These are phyloP conservation scores for Coemansia sp. DNA, from an alignment of 192 early-diverging fungal species.

Conservation along the genomic window DNA sequence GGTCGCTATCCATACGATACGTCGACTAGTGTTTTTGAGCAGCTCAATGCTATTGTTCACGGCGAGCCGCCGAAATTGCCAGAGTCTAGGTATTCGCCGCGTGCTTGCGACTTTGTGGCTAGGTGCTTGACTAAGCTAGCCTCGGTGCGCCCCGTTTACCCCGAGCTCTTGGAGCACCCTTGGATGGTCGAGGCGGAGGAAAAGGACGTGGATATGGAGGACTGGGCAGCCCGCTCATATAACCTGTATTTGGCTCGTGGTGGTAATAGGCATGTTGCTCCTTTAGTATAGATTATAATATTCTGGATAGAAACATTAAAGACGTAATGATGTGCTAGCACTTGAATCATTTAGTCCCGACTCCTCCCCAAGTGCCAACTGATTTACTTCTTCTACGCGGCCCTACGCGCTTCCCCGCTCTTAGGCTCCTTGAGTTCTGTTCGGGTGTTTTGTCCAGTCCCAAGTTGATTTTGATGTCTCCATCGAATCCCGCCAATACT, in stretches of 20 bases:
- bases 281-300: constrained; percentile 4
- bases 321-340: neutral
- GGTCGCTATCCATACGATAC: constrained; percentile 79
- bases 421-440: neutral
- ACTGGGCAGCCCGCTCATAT: constrained; percentile 70
- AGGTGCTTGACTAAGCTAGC: constrained; percentile 74
- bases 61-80: constrained; percentile 76
- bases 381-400: constrained; percentile 36
- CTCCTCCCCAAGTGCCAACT: constrained; percentile 29
- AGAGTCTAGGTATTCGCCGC: constrained; percentile 60
- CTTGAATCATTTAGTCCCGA: neutral
- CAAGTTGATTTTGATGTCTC: constrained; percentile 29
- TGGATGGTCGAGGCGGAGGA: constrained; percentile 69
- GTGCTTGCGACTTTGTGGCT: constrained; percentile 76
- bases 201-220: constrained; percentile 75
- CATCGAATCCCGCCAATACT: constrained; percentile 8
- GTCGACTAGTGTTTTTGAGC: constrained; percentile 77
- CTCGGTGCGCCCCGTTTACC: constrained; percentile 69
- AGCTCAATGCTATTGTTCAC: constrained; percentile 81
- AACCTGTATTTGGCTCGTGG: constrained; percentile 30
- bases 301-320: neutral
- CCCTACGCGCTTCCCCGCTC: constrained; percentile 8
- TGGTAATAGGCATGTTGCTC: neutral
- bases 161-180: constrained; percentile 71
- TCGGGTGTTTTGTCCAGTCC: constrained; percentile 23